Base-by-base conservation (phyloP, 345 rosid species). In the Hibiscus tridactylites region DNA sequence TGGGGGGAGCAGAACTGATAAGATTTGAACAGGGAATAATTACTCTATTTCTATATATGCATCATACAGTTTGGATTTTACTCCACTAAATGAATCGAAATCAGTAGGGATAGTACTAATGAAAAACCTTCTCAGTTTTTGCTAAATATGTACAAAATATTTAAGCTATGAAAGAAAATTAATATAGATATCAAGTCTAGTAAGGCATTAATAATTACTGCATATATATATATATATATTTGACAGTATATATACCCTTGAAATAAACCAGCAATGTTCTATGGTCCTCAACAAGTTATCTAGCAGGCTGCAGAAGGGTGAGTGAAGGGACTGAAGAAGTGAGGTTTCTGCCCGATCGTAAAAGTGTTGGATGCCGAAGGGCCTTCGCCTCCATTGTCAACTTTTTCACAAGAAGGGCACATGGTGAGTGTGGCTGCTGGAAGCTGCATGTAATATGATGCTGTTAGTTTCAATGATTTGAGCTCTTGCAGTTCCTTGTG, bases 401-500 rank as follows among this genome's bases (percentile, higher is more conserved):
- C 79, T 54, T 78, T 77, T 74, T 80, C 79, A 65, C 83, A 80
- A 16, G 82, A 76, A 35, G 83, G 83, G 39, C 80, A 80, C 78
- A 77, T 71, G 49, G 75, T 76, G 21, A 80, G 78, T 10, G 83
- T 76, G 19, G 83, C 68, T 6, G 78, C 80, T 0, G 83, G 83
- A 5, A 77, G 52, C 19, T 77, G 74, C 80, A 74, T 77, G 19
- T 65, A 74, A 58, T 71, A 80, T 0, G 76, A 69, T 6, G 72
- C 52, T 0, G 80, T 29, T 31, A 67, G n/a, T 37, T 76, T 77
- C 54, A 73, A 46, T 53, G 83, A 59, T 64, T 76, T 74, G 31
- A 80, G 59, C 65, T 82, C 87, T 73, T 79, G 88, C 79, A 86
- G 81, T 53, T 86, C 90, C 67, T 84, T 86, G 65, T 84, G 86